phyloP scores from a whole-genome alignment of 768 basidiomycete genomes.

The Floccularia luteovirens region DNA sequence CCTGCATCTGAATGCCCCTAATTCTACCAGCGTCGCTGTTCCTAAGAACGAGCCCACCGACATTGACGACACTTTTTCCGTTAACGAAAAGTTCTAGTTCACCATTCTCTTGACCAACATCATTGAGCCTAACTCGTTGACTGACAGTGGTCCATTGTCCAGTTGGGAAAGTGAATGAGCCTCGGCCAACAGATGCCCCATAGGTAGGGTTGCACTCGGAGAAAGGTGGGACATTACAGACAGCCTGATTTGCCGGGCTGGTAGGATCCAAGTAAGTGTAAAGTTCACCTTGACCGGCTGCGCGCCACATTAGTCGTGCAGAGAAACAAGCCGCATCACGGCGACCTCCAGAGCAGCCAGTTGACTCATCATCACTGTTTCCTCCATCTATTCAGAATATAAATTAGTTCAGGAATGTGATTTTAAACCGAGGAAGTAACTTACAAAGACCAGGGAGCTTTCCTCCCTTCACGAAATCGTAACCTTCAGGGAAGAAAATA shows the following conservation, averaged over 20 bases:
- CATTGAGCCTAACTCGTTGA: slow-evolving; percentile 71
- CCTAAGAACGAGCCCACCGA: slow-evolving; percentile 46
- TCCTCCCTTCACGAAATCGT: slow-evolving; percentile 60
- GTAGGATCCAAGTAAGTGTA: slow-evolving; percentile 64
- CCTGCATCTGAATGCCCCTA: slow-evolving; percentile 65
- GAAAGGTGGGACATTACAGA: slow-evolving; percentile 39
- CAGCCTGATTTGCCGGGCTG: slow-evolving; percentile 35
- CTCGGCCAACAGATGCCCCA: slow-evolving; percentile 64
- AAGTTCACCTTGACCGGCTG: slow-evolving; percentile 50
- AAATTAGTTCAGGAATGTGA: slow-evolving; percentile 4
- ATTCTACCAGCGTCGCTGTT: slow-evolving; percentile 41
- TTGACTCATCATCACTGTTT: slow-evolving; percentile 33
- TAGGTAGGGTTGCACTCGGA: slow-evolving; percentile 56
- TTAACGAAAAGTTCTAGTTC: slow-evolving; percentile 61
- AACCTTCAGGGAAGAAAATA: slow-evolving; percentile 54
- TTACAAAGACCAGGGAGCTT: slow-evolving; percentile 69
- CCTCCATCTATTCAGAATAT: slow-evolving; percentile 40
- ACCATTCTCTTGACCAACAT: slow-evolving; percentile 61
- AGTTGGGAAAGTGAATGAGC: slow-evolving; percentile 53
- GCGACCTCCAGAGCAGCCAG: slow-evolving; percentile 59
- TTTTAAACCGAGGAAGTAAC: slow-evolving; percentile 14
- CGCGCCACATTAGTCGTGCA: slow-evolving; percentile 65
- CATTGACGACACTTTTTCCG: slow-evolving; percentile 56
- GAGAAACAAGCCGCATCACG: slow-evolving; percentile 52
- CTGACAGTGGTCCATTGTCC: slow-evolving; percentile 65